A percentile compares a stretch with the other conserved stretches of the same genome.
Conservation (phyloP, 345 rosid genomes). For the Acer yangbiense region DNA sequence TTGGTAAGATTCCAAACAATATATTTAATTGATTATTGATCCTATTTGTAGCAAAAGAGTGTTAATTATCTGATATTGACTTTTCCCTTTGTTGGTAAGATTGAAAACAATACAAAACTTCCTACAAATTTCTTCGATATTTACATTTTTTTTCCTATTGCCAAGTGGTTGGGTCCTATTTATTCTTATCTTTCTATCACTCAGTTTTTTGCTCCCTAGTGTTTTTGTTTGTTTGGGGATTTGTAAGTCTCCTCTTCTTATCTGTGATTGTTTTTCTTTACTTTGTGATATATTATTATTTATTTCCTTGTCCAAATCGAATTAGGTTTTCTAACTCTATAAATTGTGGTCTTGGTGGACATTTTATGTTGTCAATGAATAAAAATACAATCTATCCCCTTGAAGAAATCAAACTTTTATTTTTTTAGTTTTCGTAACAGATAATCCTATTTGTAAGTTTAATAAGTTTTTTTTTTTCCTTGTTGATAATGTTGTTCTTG, state of each 20-base stretch:
- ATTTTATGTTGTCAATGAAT: no score
- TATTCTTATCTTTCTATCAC: conserved; percentile 4
- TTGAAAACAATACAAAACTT: no score
- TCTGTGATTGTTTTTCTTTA: not conserved
- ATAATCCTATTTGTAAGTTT: not conserved
- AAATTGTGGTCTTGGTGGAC: no score
- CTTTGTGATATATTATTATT: no score
- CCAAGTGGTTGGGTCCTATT: not conserved
- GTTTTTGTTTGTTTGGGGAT: conserved; percentile 3
- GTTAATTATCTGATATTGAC: not conserved
- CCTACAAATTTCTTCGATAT: no score
- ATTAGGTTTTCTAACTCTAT: no score
- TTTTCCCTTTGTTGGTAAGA: not conserved
- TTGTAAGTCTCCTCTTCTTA: conserved; percentile 19
- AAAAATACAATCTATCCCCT: not conserved
- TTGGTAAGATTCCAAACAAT: not conserved
- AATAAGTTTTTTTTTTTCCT: not conserved
- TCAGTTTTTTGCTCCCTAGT: not conserved
- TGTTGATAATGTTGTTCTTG: not conserved
- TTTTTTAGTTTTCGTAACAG: not conserved
- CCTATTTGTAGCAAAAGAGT: not conserved
- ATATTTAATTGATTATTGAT: not conserved
- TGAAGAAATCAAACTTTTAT: not conserved
- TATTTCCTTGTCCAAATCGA: no score
- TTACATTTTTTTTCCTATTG: not conserved